phyloP scores from a whole-genome alignment of 2,329 filamentous ascomycete genomes.

The Colletotrichum euphorbiae region DNA sequence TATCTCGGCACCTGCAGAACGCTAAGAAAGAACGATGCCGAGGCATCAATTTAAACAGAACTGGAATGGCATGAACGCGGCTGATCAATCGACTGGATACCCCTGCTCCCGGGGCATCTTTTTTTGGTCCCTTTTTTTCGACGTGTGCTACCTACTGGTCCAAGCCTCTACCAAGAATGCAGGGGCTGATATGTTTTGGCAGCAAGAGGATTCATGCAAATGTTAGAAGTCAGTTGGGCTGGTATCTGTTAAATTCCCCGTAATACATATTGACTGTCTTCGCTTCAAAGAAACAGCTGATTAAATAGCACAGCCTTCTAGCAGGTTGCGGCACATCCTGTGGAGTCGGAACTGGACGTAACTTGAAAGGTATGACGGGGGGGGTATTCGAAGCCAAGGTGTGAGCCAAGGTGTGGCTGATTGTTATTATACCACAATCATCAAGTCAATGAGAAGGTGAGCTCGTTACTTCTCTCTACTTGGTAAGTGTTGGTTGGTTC shows the following conservation, averaged over 20 bases:
- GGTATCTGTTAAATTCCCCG: too few species aligned
- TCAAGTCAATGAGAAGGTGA: too few species aligned
- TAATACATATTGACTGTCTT: too few species aligned
- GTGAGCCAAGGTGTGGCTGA: too few species aligned
- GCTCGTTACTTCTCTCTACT: too few species aligned
- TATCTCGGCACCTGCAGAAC: slow-evolving; percentile 1
- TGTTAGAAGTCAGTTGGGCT: not conserved
- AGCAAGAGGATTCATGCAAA: not conserved
- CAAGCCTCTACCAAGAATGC: not conserved
- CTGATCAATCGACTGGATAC: slow-evolving; percentile 6
- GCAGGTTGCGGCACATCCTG: too few species aligned
- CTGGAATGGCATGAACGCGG: not conserved
- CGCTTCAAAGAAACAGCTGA: too few species aligned
- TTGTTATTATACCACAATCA: too few species aligned
- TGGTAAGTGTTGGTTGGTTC: not conserved
- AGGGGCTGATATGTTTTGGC: not conserved
- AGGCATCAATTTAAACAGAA: slow-evolving; percentile 25
- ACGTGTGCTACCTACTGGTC: not conserved
- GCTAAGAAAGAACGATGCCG: slow-evolving; percentile 17
- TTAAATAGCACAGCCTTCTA: too few species aligned
- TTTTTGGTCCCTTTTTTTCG: slow-evolving; percentile 2
- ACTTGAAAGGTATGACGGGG: too few species aligned
- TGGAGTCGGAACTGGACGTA: too few species aligned
- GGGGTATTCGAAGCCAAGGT: too few species aligned
- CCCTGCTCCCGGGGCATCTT: slow-evolving; percentile 12